A percentile compares a stretch with the other conserved stretches of the same genome.
phyloP scores from a whole-genome alignment of 2,329 filamentous ascomycete species.

The Exophiala viscosa region DNA sequence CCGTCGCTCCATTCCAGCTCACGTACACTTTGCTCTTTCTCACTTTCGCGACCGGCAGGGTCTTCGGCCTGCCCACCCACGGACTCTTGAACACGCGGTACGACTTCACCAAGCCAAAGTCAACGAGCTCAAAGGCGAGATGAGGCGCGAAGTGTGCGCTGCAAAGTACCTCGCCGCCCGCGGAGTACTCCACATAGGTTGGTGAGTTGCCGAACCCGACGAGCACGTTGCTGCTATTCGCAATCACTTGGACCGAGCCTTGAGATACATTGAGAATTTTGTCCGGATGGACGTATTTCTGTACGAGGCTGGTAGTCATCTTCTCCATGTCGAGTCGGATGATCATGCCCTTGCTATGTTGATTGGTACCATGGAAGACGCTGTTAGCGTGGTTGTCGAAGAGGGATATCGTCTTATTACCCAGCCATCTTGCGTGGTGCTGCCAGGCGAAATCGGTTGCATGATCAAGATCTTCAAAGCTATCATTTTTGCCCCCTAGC shows the following conservation, averaged over 20 bases:
- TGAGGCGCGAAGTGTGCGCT: slow-evolving; percentile 48
- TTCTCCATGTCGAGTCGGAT: slow-evolving; percentile 38
- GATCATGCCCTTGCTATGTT: slow-evolving; percentile 44
- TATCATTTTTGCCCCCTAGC: slow-evolving; percentile 49
- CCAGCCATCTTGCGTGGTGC: slow-evolving; percentile 48
- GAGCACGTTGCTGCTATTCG: slow-evolving; percentile 41
- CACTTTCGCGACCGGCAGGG: slow-evolving; percentile 31
- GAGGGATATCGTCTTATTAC: slow-evolving; percentile 32
- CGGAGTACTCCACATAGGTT: slow-evolving; percentile 47
- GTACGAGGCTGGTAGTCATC: slow-evolving; percentile 44
- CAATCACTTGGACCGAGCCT: slow-evolving; percentile 42
- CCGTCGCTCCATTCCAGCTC: slow-evolving; percentile 48
- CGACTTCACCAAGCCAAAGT: slow-evolving; percentile 43
- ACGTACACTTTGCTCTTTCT: slow-evolving; percentile 35
- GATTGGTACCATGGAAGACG: slow-evolving; percentile 19
- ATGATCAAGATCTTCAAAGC: slow-evolving; percentile 42
- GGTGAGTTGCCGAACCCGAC: slow-evolving; percentile 50
- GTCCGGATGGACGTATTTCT: slow-evolving; percentile 39
- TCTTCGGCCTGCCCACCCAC: slow-evolving; percentile 50
- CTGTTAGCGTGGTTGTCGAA: slow-evolving; percentile 38
- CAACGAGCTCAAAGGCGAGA: slow-evolving; percentile 36
- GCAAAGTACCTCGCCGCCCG: slow-evolving; percentile 46
- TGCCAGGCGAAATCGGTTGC: slow-evolving; percentile 51
- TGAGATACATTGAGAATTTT: slow-evolving; percentile 39
- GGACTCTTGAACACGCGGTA: slow-evolving; percentile 54